Base-by-base conservation (phyloP, 768 basidiomycete genomes). In the Rhodotorula kratochvilovae region DNA sequence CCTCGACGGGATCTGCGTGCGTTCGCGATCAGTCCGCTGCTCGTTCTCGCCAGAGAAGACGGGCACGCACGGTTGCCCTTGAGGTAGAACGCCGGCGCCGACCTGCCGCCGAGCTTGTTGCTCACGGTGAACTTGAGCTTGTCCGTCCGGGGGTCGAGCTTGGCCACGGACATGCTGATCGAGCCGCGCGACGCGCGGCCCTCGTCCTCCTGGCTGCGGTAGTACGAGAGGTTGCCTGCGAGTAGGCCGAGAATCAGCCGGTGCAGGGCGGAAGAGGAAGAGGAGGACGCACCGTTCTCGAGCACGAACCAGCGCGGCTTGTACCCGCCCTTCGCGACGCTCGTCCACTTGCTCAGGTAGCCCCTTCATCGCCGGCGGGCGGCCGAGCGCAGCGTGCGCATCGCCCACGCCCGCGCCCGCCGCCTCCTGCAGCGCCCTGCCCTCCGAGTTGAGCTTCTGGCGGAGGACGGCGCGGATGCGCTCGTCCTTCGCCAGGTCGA, bases 261-360 rank as follows among this genome's bases (percentile, higher is more conserved):
- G 8, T 17, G 27, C 33, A 27, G 1, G 31, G 21, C 11, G 10
- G 1, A 5, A 43, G 12, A 7, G 19, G 42, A 19, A 15, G 12
- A 21, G 27, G 35, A 17, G 56, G 25, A 43, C 72, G 31, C 29
- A 66, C 73, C 93, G 64, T 89, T 86, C 77, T 90, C 88, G 29
- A 96, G 84, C 0, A 95, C 91, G 77, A 97, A 95, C 92, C 92
- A 96, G 1, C 93, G 84, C 0, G 90, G 89, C 69, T 87, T 88
- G 79, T 92, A 95, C 27, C 51, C 51, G 0, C 94, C 93, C 75
- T 87, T 88, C 0, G 91, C 91, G 50, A 96, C 90, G 76, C 96
- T 97, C 2, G 89, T 88, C 78, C 93, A 96, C 80, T 97, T 97
- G 80, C 90, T 91, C 29, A 82, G 61, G 82, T 91, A 91, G n/a